These are phyloP conservation scores for Sapria himalayana DNA, from an alignment of 345 rosid species.

Conservation along the genomic window DNA sequence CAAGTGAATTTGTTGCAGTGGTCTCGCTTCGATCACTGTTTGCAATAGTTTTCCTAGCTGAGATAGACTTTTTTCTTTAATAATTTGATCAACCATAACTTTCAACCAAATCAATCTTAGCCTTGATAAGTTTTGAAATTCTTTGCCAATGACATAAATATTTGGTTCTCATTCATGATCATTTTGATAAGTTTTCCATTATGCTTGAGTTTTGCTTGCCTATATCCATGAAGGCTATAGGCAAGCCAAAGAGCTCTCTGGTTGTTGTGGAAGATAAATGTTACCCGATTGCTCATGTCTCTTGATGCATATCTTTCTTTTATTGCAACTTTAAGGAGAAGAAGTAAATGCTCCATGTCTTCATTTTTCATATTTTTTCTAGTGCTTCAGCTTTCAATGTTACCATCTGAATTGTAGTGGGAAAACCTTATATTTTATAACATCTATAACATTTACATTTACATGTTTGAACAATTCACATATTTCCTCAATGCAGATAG, in stretches of 20 bases:
- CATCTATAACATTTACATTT: too few species aligned
- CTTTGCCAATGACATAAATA: too few species aligned
- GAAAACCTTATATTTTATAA: slow-evolving; percentile 50
- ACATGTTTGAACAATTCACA: too few species aligned
- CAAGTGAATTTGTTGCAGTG: slow-evolving; percentile 53
- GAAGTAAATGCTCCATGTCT: slow-evolving; percentile 21
- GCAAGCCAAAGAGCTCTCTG: slow-evolving; percentile 11
- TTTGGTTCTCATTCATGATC: too few species aligned
- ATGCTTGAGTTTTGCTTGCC: slow-evolving; percentile 55
- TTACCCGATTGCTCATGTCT: slow-evolving; percentile 10
- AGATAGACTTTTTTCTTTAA: slow-evolving; percentile 36
- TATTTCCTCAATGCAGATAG: too few species aligned
- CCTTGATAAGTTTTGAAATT: slow-evolving; percentile 7
- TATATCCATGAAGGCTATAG: slow-evolving; percentile 8
- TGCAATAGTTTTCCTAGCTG: slow-evolving; percentile 52
- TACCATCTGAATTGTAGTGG: slow-evolving; percentile 35
- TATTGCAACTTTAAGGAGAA: slow-evolving; percentile 35
- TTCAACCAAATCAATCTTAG: slow-evolving; percentile 21
- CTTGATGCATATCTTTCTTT: slow-evolving; percentile 76
- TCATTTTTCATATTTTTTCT: slow-evolving; percentile 37
- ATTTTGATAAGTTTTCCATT: slow-evolving; percentile 42
- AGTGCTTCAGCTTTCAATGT: slow-evolving; percentile 34
- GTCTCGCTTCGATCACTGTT: slow-evolving; percentile 51
- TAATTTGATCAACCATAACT: slow-evolving; percentile 27
- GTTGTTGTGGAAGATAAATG: slow-evolving; percentile 6